phyloP scores from a whole-genome alignment of 2,329 filamentous ascomycete genomes.

The Aschersonia sp. region DNA sequence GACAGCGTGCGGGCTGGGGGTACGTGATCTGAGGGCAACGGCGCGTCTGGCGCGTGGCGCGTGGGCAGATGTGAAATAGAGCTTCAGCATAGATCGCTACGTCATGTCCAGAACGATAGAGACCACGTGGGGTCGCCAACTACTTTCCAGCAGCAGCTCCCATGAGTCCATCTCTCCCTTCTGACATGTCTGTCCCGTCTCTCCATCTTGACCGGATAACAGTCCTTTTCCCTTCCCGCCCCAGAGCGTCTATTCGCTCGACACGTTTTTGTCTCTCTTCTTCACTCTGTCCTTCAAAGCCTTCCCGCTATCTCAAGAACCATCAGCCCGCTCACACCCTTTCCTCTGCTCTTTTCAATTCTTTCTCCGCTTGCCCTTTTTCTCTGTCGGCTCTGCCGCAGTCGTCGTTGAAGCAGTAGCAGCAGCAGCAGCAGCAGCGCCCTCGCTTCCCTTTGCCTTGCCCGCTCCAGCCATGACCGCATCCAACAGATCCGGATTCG shows the following conservation, averaged over 20 bases:
- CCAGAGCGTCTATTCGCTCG: too few species aligned
- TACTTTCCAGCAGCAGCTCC: too few species aligned
- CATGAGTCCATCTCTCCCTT: too few species aligned
- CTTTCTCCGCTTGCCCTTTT: conserved; percentile 32
- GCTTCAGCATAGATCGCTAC: background rate
- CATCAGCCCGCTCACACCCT: background rate
- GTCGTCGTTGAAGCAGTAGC: conserved; percentile 8
- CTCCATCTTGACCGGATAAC: too few species aligned
- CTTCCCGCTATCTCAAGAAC: background rate
- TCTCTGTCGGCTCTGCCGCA: conserved; percentile 18
- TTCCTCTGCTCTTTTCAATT: conserved; percentile 10
- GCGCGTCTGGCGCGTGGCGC: conserved; percentile 32
- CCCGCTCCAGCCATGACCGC: conserved; percentile 24
- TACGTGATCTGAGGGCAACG: conserved; percentile 34
- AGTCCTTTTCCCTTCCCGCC: too few species aligned
- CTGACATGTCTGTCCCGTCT: too few species aligned
- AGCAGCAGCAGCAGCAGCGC: too few species aligned
- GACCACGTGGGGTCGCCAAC: background rate
- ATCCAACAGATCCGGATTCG: conserved; percentile 32
- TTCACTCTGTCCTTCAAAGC: too few species aligned
- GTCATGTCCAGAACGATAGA: background rate
- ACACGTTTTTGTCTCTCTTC: too few species aligned
- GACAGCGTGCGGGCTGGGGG: conserved; percentile 35
- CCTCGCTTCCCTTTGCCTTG: conserved; percentile 3
- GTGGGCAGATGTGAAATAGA: conserved; percentile 27